phyloP scores from a whole-genome alignment of 2,329 filamentous ascomycete genomes.

The Aspergillus sp. region DNA sequence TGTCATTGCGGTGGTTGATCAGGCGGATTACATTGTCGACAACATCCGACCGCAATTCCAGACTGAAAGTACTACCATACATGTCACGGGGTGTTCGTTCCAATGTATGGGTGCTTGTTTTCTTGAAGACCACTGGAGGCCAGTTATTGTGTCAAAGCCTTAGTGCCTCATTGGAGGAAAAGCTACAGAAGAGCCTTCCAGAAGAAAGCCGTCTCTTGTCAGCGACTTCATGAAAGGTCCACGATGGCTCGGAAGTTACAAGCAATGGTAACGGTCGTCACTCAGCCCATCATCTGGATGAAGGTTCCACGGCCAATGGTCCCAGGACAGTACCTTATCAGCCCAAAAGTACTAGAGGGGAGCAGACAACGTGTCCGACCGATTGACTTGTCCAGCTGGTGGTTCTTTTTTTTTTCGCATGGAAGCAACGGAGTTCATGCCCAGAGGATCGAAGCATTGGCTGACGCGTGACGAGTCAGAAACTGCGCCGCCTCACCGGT shows the following conservation, averaged over 20 bases:
- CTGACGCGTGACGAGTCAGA: conserved; percentile 39
- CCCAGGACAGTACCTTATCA: not conserved
- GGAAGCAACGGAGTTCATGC: conserved; percentile 8
- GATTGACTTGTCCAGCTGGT: conserved; percentile 18
- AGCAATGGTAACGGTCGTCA: not conserved
- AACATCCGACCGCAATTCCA: not conserved
- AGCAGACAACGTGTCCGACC: conserved; percentile 4
- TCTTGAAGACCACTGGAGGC: not conserved
- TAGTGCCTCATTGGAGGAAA: not conserved
- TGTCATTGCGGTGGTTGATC: conserved; percentile 15
- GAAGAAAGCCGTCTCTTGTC: not conserved
- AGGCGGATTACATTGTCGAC: not conserved
- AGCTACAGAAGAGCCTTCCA: not conserved
- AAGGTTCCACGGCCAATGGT: not conserved
- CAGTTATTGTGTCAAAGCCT: not conserved
- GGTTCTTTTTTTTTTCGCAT: conserved; percentile 12
- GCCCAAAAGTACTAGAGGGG: not conserved
- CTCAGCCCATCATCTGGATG: conserved; percentile 5
- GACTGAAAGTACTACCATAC: not conserved
- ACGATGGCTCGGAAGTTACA: conserved; percentile 19
- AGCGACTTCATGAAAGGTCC: conserved; percentile 8
- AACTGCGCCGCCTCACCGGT: conserved; percentile 7
- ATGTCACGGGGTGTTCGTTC: not conserved
- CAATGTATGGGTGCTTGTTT: not conserved
- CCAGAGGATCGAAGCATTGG: conserved; percentile 14